Percentiles rank a stretch among this genome's conserved stretches.
Evolutionary conservation across 208 protist genomes (phyloP).

Genomic region (Porcisia deanei): DNA sequence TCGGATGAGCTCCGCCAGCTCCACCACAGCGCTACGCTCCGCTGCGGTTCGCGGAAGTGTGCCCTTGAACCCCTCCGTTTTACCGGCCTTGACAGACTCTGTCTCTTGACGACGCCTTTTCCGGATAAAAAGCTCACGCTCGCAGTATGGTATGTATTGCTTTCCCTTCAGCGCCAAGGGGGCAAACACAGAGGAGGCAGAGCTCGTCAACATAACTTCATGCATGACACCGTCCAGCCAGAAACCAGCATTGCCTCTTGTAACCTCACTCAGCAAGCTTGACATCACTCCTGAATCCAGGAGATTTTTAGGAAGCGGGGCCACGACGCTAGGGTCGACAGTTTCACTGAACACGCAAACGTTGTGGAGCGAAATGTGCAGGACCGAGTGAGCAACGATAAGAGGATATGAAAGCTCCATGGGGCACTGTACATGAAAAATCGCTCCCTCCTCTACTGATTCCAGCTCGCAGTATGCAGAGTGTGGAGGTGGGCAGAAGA

Average conservation of each 20-base stretch:
- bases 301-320: conserved; percentile 57
- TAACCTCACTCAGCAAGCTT: conserved; percentile 40
- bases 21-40: conserved; percentile 64
- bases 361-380: conserved; percentile 83
- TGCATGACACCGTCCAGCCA: conserved; percentile 77
- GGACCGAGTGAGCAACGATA: conserved; percentile 57
- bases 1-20: conserved; percentile 64
- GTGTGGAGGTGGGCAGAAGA: conserved; percentile 59
- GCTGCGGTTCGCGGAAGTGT: conserved; percentile 38
- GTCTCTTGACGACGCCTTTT: conserved; percentile 38
- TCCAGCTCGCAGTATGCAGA: conserved; percentile 60
- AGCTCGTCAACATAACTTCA: conserved; percentile 37
- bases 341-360: conserved; percentile 77
- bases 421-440: conserved; percentile 63
- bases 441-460: conserved; percentile 31
- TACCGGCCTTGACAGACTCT: conserved; percentile 15
- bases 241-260: conserved; percentile 39
- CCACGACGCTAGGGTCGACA: conserved; percentile 24
- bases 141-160: conserved; percentile 51
- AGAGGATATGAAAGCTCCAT: conserved; percentile 80
- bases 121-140: conserved; percentile 38
- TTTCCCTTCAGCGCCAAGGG: conserved; percentile 44
- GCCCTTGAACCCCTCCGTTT: conserved; percentile 42
- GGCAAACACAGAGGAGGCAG: conserved; percentile 53
- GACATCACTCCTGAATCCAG: conserved; percentile 63